Base-by-base conservation (phyloP, 2,329 filamentous ascomycete genomes). In the Aspergillus floridensis region DNA sequence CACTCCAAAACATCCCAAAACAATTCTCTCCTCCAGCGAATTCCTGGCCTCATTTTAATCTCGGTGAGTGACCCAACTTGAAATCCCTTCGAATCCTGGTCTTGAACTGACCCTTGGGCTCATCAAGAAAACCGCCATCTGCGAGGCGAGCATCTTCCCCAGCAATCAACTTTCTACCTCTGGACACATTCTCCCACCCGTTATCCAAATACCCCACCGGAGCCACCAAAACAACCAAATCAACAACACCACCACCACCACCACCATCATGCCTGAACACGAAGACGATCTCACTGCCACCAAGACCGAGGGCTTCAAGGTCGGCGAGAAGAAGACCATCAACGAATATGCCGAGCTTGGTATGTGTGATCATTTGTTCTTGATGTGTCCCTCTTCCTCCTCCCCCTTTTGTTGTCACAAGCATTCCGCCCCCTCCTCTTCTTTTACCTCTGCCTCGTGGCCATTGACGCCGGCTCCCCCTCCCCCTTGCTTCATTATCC, bases 251-350 rank as follows among this genome's bases (percentile, higher is more conserved):
- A 29, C 10, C 26, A 29, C 26, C 26, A 29, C 26, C 26, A 26
- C 26, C 26, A 29, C 32, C 77, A 82, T 70, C 70, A 91, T 91
- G 88, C 82, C 87, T 67, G 84, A 86, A 73, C 82, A 88, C 66
- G 85, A 91, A 12, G 92, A 96, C 63, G 93, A 98, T 72, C 86
- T 93, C 68, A 83, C 90, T 77, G 89, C 92, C 65, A 90, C 95
- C 81, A 85, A 89, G 81, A 97, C 93, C 67, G 88, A 93, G 80
- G 93, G 93, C 76, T 98, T 97, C 88, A 97, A 96, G 87, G 90
- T 97, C 74, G 93, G 92, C 68, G 92, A 97, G 86, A 97, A 97
- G 88, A 96, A 98, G 86, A 96, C 91, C 70, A 84, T 99, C 73
- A 91, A 93, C 65, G 91, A 97, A 79, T 97, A 97, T 80, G 85